A percentile compares a stretch with the other conserved stretches of the same genome.
Evolutionary conservation across 495 filamentous ascomycete species (phyloP).

Genomic region (Podospora anserina): DNA sequence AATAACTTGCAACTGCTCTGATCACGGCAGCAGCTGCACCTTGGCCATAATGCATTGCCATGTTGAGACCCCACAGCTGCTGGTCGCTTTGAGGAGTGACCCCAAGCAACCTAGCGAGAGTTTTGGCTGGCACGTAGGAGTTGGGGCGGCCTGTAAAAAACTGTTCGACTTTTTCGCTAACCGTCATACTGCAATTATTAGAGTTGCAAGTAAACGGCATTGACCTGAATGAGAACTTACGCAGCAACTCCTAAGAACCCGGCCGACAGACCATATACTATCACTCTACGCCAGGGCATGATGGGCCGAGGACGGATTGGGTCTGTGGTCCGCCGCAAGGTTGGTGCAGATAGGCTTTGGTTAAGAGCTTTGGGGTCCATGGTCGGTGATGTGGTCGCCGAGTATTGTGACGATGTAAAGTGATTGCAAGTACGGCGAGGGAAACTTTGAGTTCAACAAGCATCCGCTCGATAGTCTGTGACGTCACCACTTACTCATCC

Average conservation of each 20-base stretch:
- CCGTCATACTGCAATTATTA: conserved; percentile 16
- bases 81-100: conserved; percentile 2
- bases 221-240: neutral
- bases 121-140: conserved; percentile 18
- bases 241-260: neutral
- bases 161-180: conserved; percentile 19
- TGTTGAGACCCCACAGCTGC: conserved; percentile 17
- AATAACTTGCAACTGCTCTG: conserved; percentile 26
- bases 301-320: neutral
- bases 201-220: neutral
- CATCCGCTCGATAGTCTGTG: neutral
- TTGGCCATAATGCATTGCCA: conserved; percentile 30
- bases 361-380: neutral
- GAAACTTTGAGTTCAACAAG: no score
- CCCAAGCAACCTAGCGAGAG: conserved; percentile 12
- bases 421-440: no score
- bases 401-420: neutral
- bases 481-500: neutral
- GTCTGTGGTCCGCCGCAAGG: neutral
- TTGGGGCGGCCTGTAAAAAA: conserved; percentile 14
- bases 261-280: neutral
- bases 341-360: neutral
- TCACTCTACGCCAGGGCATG: neutral
- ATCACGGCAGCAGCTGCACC: conserved; percentile 23
- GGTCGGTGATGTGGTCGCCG: neutral